Evolutionary conservation across 345 rosid species (phyloP).

Genomic region (Bretschneidera sinensis): DNA sequence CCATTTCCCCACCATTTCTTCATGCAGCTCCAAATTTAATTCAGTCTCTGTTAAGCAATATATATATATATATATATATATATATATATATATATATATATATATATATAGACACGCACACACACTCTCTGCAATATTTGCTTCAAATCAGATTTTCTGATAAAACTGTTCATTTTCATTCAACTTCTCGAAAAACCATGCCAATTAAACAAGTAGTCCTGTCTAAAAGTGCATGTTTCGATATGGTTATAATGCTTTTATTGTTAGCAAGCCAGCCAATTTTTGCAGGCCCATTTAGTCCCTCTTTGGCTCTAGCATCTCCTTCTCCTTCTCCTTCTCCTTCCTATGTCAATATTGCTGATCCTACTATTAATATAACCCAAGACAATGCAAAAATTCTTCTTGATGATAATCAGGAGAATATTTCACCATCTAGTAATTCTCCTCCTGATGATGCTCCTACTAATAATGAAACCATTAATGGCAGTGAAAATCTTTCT

Average conservation of each 20-base stretch:
- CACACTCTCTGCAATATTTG: no score
- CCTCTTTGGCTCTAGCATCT: neutral
- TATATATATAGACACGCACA: no score
- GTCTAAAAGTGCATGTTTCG: neutral
- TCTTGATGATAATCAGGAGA: constrained; percentile 11
- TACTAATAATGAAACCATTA: neutral
- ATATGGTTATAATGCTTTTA: constrained; percentile 8
- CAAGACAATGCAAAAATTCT: neutral
- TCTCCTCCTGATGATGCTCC: neutral
- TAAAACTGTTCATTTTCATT: no score
- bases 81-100: no score
- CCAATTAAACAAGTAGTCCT: constrained; percentile 1
- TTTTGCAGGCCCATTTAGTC: neutral
- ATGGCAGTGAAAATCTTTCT: constrained; percentile 1
- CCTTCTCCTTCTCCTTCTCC: neutral
- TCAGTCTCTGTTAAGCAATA: no score
- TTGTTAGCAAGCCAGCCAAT: neutral
- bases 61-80: constrained; percentile 7
- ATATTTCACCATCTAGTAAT: neutral
- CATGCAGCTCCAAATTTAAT: neutral
- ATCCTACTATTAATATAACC: neutral
- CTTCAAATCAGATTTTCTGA: no score
- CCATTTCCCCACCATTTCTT: constrained; percentile 5
- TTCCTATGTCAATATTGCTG: constrained; percentile 4
- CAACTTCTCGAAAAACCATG: no score